Evolutionary conservation across 345 rosid species (phyloP), one percentile per base, ranked within the genome.

Genomic region (Sisymbrium irio): DNA sequence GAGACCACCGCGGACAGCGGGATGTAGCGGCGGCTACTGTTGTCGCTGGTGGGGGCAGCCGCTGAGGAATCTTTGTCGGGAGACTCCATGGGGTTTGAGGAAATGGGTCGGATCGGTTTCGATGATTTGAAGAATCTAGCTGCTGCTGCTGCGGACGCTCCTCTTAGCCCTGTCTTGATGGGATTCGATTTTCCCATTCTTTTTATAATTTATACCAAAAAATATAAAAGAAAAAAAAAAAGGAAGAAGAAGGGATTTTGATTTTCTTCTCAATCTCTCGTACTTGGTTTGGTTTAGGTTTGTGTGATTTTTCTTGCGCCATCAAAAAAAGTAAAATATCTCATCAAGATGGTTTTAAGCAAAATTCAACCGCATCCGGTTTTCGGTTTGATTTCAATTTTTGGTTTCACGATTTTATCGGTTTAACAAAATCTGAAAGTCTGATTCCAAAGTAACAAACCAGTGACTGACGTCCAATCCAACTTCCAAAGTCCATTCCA

Each of bases 1-100:
- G 96, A 72, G 3, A 91, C 98, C 50, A 89, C 95, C 39, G 81
- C 86, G 6, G 97, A 89, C 25, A 94, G 85, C n/a, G 96, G 97
- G 60, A 86, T 56, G 19, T 82, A 77, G 9, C 57, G 65, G 60
- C 45, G 62, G 69, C 22, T 68, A 60, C 28, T 77, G 14, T 53
- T 77, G 14, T 53, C 74, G 19, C 62, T 54, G 30, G 50, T 62
- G 14, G 79, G 56, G 12, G 79, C 30, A 55, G 79, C 27, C 37
- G 78, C 18, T 7, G 78, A 54, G 5, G 73, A 40, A 20, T 72
- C 64, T 45, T 54, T 67, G 28, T 68, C 54, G 57, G 80, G 77
- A 82, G 74, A 69, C 71, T 88, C 85, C 89, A 90, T 89, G 81
- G 67, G 67, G 33, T 67, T 50, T 7, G 55, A 42, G 4, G 88